Evolutionary conservation across 2,329 filamentous ascomycete species (phyloP).

Genomic region (Talaromyces islandicus): DNA sequence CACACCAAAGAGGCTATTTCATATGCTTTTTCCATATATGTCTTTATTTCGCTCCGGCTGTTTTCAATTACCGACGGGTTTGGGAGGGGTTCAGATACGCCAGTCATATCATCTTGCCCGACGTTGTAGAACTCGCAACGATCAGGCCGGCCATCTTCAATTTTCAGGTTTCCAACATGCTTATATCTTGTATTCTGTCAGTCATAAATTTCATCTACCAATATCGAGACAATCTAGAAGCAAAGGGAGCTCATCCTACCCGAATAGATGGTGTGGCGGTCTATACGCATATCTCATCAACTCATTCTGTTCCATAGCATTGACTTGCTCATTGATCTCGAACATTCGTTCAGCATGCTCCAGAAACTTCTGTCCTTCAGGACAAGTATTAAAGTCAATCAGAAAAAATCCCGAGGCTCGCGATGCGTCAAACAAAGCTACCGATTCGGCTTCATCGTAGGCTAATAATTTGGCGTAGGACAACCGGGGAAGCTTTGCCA

Average conservation of each 20-base stretch:
- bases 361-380: neutral
- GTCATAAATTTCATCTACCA: neutral
- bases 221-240: neutral
- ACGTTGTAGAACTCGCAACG: slow-evolving; percentile 5
- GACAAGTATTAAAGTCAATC: slow-evolving; percentile 1
- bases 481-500: neutral
- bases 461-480: slow-evolving; percentile 1
- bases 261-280: slow-evolving; percentile 1
- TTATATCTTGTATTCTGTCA: slow-evolving; percentile 2
- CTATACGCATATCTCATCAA: slow-evolving; percentile 4
- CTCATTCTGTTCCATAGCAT: neutral
- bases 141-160: slow-evolving; percentile 1
- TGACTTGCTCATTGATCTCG: neutral
- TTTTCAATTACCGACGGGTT: neutral
- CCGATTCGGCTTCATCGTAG: neutral
- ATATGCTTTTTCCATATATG: neutral
- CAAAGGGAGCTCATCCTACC: neutral
- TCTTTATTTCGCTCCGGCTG: neutral
- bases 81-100: neutral
- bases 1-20: neutral
- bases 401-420: neutral
- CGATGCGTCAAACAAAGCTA: neutral
- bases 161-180: neutral
- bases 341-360: slow-evolving; percentile 5
- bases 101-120: slow-evolving; percentile 2